Evolutionary conservation across 2,329 filamentous ascomycete genomes (phyloP).

Genomic region (Penicillium sp.): DNA sequence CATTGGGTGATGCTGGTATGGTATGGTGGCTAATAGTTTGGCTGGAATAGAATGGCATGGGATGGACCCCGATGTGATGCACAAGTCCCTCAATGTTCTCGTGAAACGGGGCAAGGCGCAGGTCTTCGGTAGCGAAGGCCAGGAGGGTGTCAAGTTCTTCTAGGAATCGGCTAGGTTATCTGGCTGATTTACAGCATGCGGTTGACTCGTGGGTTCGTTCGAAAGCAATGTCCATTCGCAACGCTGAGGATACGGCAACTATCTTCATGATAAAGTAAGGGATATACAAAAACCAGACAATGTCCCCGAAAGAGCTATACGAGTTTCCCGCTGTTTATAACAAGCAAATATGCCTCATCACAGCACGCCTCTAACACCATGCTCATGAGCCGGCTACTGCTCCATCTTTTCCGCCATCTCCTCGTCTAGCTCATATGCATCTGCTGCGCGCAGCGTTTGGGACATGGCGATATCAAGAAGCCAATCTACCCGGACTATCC

Average conservation of each 20-base stretch:
- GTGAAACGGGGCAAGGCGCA: slow-evolving; percentile 89
- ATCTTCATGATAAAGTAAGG: slow-evolving; percentile 15
- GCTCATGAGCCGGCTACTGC: slow-evolving; percentile 14
- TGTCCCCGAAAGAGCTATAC: no score
- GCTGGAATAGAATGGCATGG: slow-evolving; percentile 62
- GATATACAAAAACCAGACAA: no score
- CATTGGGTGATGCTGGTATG: no score
- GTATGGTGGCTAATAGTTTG: background rate
- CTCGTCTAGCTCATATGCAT: slow-evolving; percentile 48
- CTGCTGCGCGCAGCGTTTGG: slow-evolving; percentile 64
- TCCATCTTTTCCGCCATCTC: slow-evolving; percentile 20
- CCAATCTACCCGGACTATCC: slow-evolving; percentile 81
- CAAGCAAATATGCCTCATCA: no score
- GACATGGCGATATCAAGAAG: slow-evolving; percentile 79
- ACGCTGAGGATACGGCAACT: no score
- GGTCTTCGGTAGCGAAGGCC: slow-evolving; percentile 81
- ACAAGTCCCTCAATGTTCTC: slow-evolving; percentile 67
- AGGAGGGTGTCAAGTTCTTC: slow-evolving; percentile 93
- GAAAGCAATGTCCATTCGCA: no score
- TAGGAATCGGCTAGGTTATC: no score
- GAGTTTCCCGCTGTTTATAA: no score
- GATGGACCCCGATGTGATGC: slow-evolving; percentile 74
- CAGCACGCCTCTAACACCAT: no score
- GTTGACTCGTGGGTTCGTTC: no score
- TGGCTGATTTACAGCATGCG: no score